A percentile compares a stretch with the other conserved stretches of the same genome.
phyloP scores from a whole-genome alignment of 352 stramenopile species.

The Globisporangium apiculatum region DNA sequence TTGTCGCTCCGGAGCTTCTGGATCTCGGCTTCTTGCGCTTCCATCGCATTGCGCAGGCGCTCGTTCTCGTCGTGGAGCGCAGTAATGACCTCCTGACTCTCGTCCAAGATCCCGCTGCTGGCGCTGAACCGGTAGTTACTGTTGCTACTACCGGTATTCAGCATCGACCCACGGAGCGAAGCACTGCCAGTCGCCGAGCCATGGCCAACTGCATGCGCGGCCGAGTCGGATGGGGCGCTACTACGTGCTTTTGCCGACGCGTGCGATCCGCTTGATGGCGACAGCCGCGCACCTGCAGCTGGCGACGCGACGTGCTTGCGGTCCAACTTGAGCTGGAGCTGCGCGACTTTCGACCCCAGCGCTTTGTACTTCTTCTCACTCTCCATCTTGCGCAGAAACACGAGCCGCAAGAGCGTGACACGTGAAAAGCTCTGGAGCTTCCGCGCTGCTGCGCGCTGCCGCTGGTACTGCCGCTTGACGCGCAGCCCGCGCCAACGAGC shows the following conservation, averaged over 20 bases:
- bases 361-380: conserved; percentile 76
- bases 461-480: conserved; percentile 44
- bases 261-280: conserved; percentile 26
- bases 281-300: conserved; percentile 22
- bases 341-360: conserved; percentile 62
- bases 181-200: too few relatives aligned
- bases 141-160: conserved; percentile 17
- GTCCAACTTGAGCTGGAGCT: conserved; percentile 64
- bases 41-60: conserved; percentile 60
- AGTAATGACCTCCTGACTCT: conserved; percentile 84
- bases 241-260: conserved; percentile 2
- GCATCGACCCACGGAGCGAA: conserved; percentile 41
- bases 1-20: conserved; percentile 75
- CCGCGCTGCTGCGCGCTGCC: conserved; percentile 33
- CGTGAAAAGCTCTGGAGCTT: conserved; percentile 74
- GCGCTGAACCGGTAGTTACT: conserved; percentile 39
- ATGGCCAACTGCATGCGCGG: too few relatives aligned
- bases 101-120: conserved; percentile 73
- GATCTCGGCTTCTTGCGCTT: conserved; percentile 68
- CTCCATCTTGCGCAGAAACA: conserved; percentile 76
- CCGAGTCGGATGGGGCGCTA: too few relatives aligned
- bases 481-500: conserved; percentile 56
- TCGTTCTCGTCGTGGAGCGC: conserved; percentile 82
- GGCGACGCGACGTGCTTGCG: conserved; percentile 35
- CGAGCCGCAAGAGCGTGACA: conserved; percentile 62